Base-by-base conservation (phyloP, 2,329 filamentous ascomycete genomes). In the Juglanconis oblonga region DNA sequence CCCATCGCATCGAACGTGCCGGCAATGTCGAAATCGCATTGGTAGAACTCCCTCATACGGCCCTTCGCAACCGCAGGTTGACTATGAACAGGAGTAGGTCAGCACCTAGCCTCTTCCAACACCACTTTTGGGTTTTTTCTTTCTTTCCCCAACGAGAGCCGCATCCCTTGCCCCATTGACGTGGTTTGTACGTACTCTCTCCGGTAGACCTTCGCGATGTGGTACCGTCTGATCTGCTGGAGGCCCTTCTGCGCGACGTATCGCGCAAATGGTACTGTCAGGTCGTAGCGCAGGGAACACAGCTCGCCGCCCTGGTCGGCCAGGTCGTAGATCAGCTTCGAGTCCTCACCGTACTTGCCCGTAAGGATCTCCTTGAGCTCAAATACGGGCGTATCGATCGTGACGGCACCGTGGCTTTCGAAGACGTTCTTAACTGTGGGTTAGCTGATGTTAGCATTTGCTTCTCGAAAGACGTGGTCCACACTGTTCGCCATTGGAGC, bases 1-100 rank as follows among this genome's bases (percentile, higher is more conserved):
- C 97, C 83, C 92, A 97, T 97, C 57, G 91, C 77, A 72, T 97
- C 94, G 77, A 92, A 96, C 47, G 79, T 80, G 63, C 93, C 92
- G 11, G 93, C 93, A 76, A 97, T 94, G 72, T 97, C 93, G 71
- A 97, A 96, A 77, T 98, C 94, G 78, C 93, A 97, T 76, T 97
- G 93, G 79, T 96, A 97, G 76, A 97, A 97, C 76, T 97, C 94
- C 70, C 94, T 86, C 89, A 97, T 95, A 57, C 93, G 87, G 55
- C 93, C 94, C 73, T 96, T 95, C 64, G 89, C 91, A 78, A 97
- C 91, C 63, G 92, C 90, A 24, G 90, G 89, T 47, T 63, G 62
- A 42, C 55, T 57, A 36, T 31, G 31, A 14, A 45, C 29, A 17
- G n/a, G 24, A 40, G 3, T 5, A 35, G 13, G 38, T 57, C 38